Percentiles rank a stretch among this genome's conserved stretches.
These are phyloP conservation scores for Corchorus capsularis DNA, from an alignment of 345 rosid genomes.

Conservation along the genomic window DNA sequence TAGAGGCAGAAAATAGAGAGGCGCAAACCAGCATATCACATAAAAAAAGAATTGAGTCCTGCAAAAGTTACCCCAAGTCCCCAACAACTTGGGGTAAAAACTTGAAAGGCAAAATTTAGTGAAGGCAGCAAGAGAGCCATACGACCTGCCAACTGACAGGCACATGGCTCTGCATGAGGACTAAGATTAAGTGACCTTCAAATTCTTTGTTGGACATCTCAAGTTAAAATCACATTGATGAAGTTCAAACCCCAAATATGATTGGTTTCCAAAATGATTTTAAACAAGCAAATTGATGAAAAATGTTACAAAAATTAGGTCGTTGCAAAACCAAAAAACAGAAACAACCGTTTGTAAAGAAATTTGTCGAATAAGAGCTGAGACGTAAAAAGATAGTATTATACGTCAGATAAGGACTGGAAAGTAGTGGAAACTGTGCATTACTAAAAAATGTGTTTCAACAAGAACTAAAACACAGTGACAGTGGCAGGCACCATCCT, in stretches of 20 bases:
- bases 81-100: conserved; percentile 9
- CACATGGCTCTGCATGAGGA: conserved; percentile 6
- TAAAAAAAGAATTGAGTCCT: background rate
- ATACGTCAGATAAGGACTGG: background rate
- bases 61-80: conserved; percentile 2
- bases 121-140: conserved; percentile 12
- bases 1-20: conserved; percentile 11
- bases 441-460: background rate
- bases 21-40: background rate
- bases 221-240: background rate
- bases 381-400: conserved; percentile 4
- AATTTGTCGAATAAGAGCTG: background rate
- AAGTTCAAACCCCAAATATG: background rate
- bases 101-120: background rate
- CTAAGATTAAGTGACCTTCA: background rate
- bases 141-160: conserved; percentile 20
- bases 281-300: background rate
- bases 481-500: background rate
- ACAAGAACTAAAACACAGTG: conserved; percentile 5
- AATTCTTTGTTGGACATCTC: background rate
- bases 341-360: background rate
- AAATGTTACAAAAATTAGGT: background rate
- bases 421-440: background rate
- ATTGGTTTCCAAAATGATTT: background rate
- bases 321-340: background rate